These are phyloP conservation scores for Linum trigynum DNA, from an alignment of 345 rosid genomes.

Conservation along the genomic window DNA sequence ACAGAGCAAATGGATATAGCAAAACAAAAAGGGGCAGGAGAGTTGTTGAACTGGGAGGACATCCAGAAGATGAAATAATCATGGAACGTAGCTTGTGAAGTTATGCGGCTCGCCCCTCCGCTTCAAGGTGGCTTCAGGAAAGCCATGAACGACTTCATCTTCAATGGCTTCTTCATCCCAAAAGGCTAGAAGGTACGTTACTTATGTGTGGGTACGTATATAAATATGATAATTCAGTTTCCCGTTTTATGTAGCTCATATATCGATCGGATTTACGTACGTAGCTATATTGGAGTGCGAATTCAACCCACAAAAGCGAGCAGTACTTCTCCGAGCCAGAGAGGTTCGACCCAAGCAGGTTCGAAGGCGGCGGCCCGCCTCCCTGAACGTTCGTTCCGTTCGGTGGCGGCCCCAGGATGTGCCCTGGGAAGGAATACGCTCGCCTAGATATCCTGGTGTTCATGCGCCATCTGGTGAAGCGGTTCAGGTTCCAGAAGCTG, in stretches of 20 bases:
- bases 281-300: conserved; percentile 27
- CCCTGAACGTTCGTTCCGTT: conserved; percentile 33
- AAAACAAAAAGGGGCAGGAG: conserved; percentile 18
- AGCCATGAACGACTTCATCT: conserved; percentile 28
- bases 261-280: too few species aligned
- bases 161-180: conserved; percentile 32
- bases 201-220: too few species aligned
- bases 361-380: conserved; percentile 27
- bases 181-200: conserved; percentile 34
- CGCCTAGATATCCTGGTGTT: conserved; percentile 29
- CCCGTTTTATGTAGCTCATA: neutral
- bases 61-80: conserved; percentile 33
- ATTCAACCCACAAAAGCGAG: conserved; percentile 22
- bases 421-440: conserved; percentile 34
- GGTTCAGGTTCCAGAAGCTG: conserved; percentile 23
- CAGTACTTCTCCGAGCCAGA: conserved; percentile 26
- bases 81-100: conserved; percentile 35
- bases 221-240: too few species aligned
- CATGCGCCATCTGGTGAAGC: conserved; percentile 27
- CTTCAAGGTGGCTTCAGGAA: conserved; percentile 32
- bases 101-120: conserved; percentile 29
- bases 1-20: conserved; percentile 35
- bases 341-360: conserved; percentile 26
- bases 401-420: conserved; percentile 36
- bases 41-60: conserved; percentile 29